Conservation (phyloP, 2,329 filamentous ascomycete genomes). For the Tolypocladium tundrense region DNA sequence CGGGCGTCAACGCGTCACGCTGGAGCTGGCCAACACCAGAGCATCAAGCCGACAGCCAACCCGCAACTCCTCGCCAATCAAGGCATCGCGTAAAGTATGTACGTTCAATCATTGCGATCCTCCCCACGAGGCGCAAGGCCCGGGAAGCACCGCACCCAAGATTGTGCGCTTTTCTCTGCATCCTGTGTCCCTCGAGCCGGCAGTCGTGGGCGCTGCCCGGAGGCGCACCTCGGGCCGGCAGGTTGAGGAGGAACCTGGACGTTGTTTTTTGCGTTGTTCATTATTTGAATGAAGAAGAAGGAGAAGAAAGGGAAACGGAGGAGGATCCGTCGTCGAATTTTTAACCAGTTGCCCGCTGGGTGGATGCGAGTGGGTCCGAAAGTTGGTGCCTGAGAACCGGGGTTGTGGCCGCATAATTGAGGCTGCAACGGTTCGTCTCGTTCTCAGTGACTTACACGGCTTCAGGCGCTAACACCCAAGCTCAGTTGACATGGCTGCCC, state of each 20-base stretch:
- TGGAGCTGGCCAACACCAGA: background rate
- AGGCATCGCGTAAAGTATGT: conserved; percentile 23
- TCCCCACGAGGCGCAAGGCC: conserved; percentile 32
- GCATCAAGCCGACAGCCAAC: background rate
- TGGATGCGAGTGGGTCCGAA: background rate
- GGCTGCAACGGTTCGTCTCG: background rate
- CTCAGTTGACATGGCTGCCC: background rate
- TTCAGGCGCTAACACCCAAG: background rate
- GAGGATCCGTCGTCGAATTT: conserved; percentile 1
- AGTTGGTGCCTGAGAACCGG: background rate
- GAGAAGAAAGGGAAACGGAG: conserved; percentile 15
- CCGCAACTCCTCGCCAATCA: background rate
- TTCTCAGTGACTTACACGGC: background rate
- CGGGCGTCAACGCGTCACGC: background rate
- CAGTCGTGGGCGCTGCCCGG: conserved; percentile 35
- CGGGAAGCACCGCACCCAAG: conserved; percentile 49
- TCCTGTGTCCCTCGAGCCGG: conserved; percentile 33
- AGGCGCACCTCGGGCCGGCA: conserved; percentile 34
- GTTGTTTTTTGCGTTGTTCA: conserved; percentile 40
- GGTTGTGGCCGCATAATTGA: background rate
- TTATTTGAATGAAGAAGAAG: conserved; percentile 20
- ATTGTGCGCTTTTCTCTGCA: conserved; percentile 47
- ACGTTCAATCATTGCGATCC: conserved; percentile 52
- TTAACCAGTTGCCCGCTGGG: background rate
- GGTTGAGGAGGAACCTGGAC: conserved; percentile 27